Percentiles rank a stretch among this genome's conserved stretches.
These are phyloP conservation scores for Fraxinus ornus DNA, from an alignment of 305 asterid species.

Conservation along the genomic window DNA sequence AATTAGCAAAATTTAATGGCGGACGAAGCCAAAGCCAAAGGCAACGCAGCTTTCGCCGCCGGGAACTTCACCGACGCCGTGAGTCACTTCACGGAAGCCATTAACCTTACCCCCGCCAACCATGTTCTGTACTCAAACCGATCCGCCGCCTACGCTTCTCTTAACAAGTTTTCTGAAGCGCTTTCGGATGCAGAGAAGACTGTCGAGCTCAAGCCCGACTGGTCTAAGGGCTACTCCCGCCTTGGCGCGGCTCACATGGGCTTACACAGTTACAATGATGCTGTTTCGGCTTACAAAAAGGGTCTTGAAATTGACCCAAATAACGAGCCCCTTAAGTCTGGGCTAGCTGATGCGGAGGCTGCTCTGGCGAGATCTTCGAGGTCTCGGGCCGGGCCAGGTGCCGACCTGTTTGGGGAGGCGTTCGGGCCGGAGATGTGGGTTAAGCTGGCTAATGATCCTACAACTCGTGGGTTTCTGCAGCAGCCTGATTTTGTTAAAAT, in stretches of 20 bases:
- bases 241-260: conserved; percentile 82
- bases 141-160: conserved; percentile 84
- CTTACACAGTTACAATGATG: conserved; percentile 50
- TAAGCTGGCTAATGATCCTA: conserved; percentile 57
- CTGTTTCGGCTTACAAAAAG: conserved; percentile 56
- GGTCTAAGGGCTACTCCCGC: conserved; percentile 87
- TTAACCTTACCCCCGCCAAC: conserved; percentile 57
- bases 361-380: conserved; percentile 44
- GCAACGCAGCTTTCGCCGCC: conserved; percentile 86
- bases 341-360: conserved; percentile 67
- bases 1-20: conserved; percentile 46
- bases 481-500: conserved; percentile 72
- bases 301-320: conserved; percentile 79
- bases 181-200: conserved; percentile 73
- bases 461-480: conserved; percentile 53
- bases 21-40: conserved; percentile 88
- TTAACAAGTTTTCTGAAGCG: conserved; percentile 58
- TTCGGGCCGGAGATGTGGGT: conserved; percentile 94
- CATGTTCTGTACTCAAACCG: conserved; percentile 89
- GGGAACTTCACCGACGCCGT: conserved; percentile 62
- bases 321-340: conserved; percentile 72
- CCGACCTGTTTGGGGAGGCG: conserved; percentile 66
- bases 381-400: conserved; percentile 27
- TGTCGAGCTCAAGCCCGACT: conserved; percentile 75
- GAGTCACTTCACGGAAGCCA: conserved; percentile 68